Base-by-base conservation (phyloP, 2,329 filamentous ascomycete species). In the Dothistroma pini region DNA sequence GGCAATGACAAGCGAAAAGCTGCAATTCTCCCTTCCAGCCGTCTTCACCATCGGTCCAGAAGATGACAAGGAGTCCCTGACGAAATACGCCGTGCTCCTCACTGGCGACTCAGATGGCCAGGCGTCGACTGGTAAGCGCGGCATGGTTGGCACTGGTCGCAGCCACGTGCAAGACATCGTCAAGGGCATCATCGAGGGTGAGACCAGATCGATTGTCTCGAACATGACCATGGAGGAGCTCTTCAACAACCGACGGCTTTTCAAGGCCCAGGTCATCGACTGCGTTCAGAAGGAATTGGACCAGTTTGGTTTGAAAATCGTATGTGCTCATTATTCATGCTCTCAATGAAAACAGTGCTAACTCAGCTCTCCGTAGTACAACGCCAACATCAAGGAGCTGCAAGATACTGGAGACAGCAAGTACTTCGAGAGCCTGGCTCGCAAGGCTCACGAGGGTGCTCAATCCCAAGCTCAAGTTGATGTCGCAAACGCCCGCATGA, bases 201-300 rank as follows among this genome's bases (percentile, higher is more conserved):
- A 96, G 75, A 93, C 89, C 0, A 84, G 91, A 61, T 89, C 91
- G 6, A 86, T 96, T 57, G 89, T 96, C 48, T 90, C 87, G 0
- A 88, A 86, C 68, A 93, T 96, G 89, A 93, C 90, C n/a, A 93
- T 95, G 89, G 90, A 93, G 73, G 90, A 95, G 75, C 89, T 96
- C 61, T 93, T 93, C 75, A 88, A 86, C 62, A 87, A 90, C 48
- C 59, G 69, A 0, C 65, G 68, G n/a, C 50, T 69, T 19, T 71
- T 71, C 65, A 69, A 70, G 57, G 50, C 84, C 83, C 67, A 86
- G 66, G 81, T 84, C 66, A 78, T 80, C 57, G 71, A 77, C 56
- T 76, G 90, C 73, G 90, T 93, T 60, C 89, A 93, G 72, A 84
- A 84, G 61, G 91, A 96, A 74, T 82, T 96, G 1, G 83, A 88